phyloP scores from a whole-genome alignment of 2,329 filamentous ascomycete species.

The Sporothrix dimorphospora region DNA sequence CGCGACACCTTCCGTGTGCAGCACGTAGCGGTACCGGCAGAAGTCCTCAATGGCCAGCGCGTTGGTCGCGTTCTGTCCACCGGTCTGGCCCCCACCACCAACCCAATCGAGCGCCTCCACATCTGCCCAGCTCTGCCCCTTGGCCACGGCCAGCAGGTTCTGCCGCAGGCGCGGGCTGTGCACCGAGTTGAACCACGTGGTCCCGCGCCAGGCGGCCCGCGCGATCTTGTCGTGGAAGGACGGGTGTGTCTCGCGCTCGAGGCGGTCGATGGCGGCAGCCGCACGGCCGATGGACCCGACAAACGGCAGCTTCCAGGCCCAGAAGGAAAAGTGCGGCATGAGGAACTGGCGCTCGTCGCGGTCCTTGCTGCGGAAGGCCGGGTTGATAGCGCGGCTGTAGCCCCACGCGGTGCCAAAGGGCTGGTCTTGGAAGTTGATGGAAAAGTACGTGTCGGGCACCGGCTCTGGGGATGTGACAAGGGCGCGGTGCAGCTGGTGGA shows the following conservation, averaged over 20 bases:
- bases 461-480: slow-evolving; percentile 53
- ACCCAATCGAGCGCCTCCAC: slow-evolving; percentile 48
- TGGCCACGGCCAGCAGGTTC: slow-evolving; percentile 44
- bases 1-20: slow-evolving; percentile 53
- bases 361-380: slow-evolving; percentile 37
- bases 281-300: slow-evolving; percentile 50
- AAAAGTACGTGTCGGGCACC: slow-evolving; percentile 56
- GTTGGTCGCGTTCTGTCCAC: slow-evolving; percentile 45
- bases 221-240: slow-evolving; percentile 41
- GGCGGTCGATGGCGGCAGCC: slow-evolving; percentile 41
- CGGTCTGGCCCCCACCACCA: slow-evolving; percentile 24
- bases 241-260: slow-evolving; percentile 41
- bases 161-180: slow-evolving; percentile 47
- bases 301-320: slow-evolving; percentile 57
- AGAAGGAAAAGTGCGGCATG: slow-evolving; percentile 61
- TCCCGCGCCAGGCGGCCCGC: slow-evolving; percentile 56
- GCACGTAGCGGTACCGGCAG: slow-evolving; percentile 51
- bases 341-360: slow-evolving; percentile 47
- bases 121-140: slow-evolving; percentile 52
- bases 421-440: slow-evolving; percentile 56
- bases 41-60: slow-evolving; percentile 54
- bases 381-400: slow-evolving; percentile 52
- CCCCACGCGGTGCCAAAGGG: slow-evolving; percentile 50
- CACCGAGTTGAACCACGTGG: slow-evolving; percentile 53
- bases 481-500: slow-evolving; percentile 58